phyloP scores from a whole-genome alignment of 176 grass and related monocot species.

The Juncus effusus region DNA sequence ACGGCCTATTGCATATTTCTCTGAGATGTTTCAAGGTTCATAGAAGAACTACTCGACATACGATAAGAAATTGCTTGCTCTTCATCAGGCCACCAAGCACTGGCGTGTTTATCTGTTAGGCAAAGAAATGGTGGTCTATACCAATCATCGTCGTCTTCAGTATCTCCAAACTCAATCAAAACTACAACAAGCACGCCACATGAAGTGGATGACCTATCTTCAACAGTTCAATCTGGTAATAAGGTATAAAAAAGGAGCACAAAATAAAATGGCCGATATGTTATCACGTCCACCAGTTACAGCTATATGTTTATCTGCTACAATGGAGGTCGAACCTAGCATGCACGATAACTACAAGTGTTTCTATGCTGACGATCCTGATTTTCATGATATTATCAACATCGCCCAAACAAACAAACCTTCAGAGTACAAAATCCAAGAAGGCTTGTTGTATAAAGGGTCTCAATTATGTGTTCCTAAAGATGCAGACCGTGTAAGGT shows the following conservation, averaged over 20 bases:
- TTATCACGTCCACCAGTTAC: neutral
- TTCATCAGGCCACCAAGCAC: constrained; percentile 20
- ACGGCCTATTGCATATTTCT: neutral
- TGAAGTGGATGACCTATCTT: constrained; percentile 20
- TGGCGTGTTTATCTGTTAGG: constrained; percentile 18
- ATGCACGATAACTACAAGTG: constrained; percentile 9
- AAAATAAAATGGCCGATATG: constrained; percentile 12
- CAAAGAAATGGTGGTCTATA: constrained; percentile 16
- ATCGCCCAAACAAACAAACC: neutral
- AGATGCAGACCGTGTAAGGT: neutral
- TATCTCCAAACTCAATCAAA: constrained; percentile 22
- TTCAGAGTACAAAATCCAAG: neutral
- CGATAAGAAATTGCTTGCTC: constrained; percentile 10
- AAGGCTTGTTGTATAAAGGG: neutral
- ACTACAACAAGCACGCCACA: constrained; percentile 14
- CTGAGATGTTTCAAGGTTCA: neutral
- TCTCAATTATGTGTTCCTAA: constrained; percentile 10
- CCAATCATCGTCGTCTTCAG: constrained; percentile 3
- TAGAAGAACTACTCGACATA: constrained; percentile 20
- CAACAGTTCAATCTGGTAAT: constrained; percentile 13
- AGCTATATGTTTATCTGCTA: neutral
- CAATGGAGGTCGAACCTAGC: constrained; percentile 5
- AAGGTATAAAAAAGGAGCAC: constrained; percentile 11
- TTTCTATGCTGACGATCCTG: constrained; percentile 2
- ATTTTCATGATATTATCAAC: neutral